Conservation (phyloP, 768 basidiomycete genomes). For the Boletus bicolor region DNA sequence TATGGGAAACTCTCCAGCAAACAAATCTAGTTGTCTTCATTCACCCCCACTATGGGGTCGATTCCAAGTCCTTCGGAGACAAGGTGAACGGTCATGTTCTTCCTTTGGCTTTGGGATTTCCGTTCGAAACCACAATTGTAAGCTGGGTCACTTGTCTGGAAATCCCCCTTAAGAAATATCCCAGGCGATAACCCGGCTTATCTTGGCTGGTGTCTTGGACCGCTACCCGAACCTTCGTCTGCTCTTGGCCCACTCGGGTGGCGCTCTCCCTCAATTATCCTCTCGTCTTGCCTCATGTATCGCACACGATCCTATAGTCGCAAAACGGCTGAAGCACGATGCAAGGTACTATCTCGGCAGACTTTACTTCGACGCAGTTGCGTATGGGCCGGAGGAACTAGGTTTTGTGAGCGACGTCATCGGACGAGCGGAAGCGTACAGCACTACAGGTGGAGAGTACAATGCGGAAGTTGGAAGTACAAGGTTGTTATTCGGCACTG, state of each 20-base stretch:
- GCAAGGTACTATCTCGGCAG: constrained; percentile 80
- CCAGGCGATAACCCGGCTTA: constrained; percentile 71
- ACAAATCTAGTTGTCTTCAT: constrained; percentile 75
- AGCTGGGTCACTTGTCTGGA: constrained; percentile 26
- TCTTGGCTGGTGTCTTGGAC: constrained; percentile 78
- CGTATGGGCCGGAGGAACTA: constrained; percentile 84
- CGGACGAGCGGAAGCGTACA: constrained; percentile 54
- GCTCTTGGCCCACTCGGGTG: constrained; percentile 85
- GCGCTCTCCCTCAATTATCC: constrained; percentile 78
- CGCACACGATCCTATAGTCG: constrained; percentile 78
- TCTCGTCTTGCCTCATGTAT: constrained; percentile 85
- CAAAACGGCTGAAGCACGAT: constrained; percentile 72
- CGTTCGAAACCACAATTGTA: constrained; percentile 86
- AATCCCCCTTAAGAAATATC: constrained; percentile 6
- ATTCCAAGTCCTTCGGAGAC: constrained; percentile 69
- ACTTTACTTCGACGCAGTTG: constrained; percentile 83
- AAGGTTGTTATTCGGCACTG: constrained; percentile 78
- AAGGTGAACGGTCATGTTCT: constrained; percentile 84
- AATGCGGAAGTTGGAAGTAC: constrained; percentile 45
- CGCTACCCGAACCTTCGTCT: constrained; percentile 72
- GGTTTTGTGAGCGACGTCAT: constrained; percentile 72
- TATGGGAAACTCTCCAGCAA: constrained; percentile 76
- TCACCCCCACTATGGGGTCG: constrained; percentile 85
- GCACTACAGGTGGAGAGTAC: constrained; percentile 29
- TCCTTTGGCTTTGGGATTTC: constrained; percentile 83